Base-by-base conservation (phyloP, 768 basidiomycete genomes). In the Postia placenta region DNA sequence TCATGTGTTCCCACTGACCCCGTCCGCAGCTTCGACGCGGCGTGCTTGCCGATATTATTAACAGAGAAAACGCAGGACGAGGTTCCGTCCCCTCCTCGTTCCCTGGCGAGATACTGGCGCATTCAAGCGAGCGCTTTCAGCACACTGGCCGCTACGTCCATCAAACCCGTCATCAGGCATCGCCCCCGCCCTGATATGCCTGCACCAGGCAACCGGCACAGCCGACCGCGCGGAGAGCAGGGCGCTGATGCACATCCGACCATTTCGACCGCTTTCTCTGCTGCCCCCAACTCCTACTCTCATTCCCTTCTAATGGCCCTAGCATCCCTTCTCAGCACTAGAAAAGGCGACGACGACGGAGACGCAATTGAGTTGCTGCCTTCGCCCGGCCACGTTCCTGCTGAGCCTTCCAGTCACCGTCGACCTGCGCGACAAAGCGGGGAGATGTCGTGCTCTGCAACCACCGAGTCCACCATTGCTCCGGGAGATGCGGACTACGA, bases 401-500 rank as follows among this genome's bases (percentile, higher is more conserved):
- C 24, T 43, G 26, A 25, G 25, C 26, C 4, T n/a, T 43, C 23
- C 28, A 25, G 24, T 24, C 24, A 26, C 26, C 22, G 42, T 26
- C 42, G 30, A 7, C 9, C 30, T 33, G 30, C 30, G 15, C 42
- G 26, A 25, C 42, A 22, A 22, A 43, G 42, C 42, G 42, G 42
- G 24, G 12, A 22, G 3, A 28, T 15, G 17, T 43, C 42, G 9
- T 43, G 28, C n/a, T 25, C 42, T 7, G 30, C 30, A 11, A 27
- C 24, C 4, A 27, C 24, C 4, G 44, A 45, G 44, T 33, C 44
- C 12, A 45, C 44, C 11, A 4, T 45, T 12, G 28, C 33, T 11
- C 44, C 44, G 2, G 44, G 44, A 3, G 56, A 55, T 11, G 64
- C 51, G 1, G 56, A 57, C 2, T 64, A 65, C 20, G 62, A 64